These are phyloP conservation scores for Gloeopeniophorella convolvens DNA, from an alignment of 768 basidiomycete genomes.

Conservation along the genomic window DNA sequence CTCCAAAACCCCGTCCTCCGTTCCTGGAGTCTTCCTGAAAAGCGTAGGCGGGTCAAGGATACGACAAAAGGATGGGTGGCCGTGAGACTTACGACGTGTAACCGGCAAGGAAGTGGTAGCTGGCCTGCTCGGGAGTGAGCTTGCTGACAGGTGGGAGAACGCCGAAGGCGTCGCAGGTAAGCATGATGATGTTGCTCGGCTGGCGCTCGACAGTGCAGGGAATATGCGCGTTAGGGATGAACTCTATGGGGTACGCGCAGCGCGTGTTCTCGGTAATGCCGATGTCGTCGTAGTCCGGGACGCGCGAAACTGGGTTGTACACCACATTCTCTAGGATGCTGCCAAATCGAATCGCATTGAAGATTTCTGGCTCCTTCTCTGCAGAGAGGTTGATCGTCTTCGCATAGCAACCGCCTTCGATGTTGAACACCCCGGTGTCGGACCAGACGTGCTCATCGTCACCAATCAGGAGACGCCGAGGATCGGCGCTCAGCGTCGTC, in stretches of 20 bases:
- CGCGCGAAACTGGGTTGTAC: slow-evolving; percentile 77
- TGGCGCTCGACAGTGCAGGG: slow-evolving; percentile 84
- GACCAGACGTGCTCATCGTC: slow-evolving; percentile 99
- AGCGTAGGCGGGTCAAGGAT: slow-evolving; percentile 17
- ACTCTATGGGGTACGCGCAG: slow-evolving; percentile 98
- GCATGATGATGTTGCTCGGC: slow-evolving; percentile 93
- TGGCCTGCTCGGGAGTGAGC: slow-evolving; percentile 89
- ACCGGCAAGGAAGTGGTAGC: slow-evolving; percentile 95
- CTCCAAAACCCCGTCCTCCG: slow-evolving; percentile 95
- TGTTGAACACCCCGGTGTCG: slow-evolving; percentile 98
- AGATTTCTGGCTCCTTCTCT: slow-evolving; percentile 98
- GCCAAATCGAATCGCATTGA: slow-evolving; percentile 89
- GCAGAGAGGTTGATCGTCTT: slow-evolving; percentile 95
- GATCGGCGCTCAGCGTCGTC: slow-evolving; percentile 97
- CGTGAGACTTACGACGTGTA: slow-evolving; percentile 72
- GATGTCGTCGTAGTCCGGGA: slow-evolving; percentile 93
- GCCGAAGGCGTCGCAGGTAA: slow-evolving; percentile 97
- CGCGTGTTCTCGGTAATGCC: slow-evolving; percentile 99
- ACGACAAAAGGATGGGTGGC: neutral
- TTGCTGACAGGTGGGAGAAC: slow-evolving; percentile 94
- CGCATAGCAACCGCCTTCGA: slow-evolving; percentile 99
- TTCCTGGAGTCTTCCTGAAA: slow-evolving; percentile 90
- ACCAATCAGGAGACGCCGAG: slow-evolving; percentile 88
- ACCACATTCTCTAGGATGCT: slow-evolving; percentile 99
- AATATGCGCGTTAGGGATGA: slow-evolving; percentile 90